Percentiles rank a stretch among this genome's conserved stretches.
phyloP scores from a whole-genome alignment of 192 early-diverging fungal species.

The Jimgerdemannia lactiflua region DNA sequence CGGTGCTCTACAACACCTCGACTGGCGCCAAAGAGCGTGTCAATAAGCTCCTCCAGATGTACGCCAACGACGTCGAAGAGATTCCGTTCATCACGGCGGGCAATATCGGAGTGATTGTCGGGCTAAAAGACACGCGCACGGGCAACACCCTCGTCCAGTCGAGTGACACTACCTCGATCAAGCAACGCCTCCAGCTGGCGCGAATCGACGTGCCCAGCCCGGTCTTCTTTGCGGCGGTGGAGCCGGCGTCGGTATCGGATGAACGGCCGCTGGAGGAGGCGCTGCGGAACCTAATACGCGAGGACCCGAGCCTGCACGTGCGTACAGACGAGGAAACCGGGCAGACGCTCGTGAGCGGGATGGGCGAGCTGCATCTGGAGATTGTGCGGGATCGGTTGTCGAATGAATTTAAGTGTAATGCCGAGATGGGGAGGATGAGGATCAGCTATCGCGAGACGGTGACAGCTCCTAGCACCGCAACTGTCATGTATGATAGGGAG shows the following conservation, averaged over 20 bases:
- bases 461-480: slow-evolving; percentile 26
- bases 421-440: slow-evolving; percentile 79
- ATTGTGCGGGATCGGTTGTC: slow-evolving; percentile 82
- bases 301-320: slow-evolving; percentile 86
- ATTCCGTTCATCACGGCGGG: slow-evolving; percentile 67
- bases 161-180: slow-evolving; percentile 39
- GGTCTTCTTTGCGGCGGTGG: slow-evolving; percentile 79
- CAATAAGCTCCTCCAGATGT: slow-evolving; percentile 85
- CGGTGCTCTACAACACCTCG: slow-evolving; percentile 66
- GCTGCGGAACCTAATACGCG: slow-evolving; percentile 68
- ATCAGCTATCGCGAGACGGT: slow-evolving; percentile 87
- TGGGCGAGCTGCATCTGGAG: slow-evolving; percentile 96
- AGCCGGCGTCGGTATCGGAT: slow-evolving; percentile 74
- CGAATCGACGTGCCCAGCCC: slow-evolving; percentile 82
- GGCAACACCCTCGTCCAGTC: slow-evolving; percentile 79
- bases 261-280: slow-evolving; percentile 71
- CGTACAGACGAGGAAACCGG: slow-evolving; percentile 79
- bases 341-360: slow-evolving; percentile 84
- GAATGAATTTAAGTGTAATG: slow-evolving; percentile 75
- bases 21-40: slow-evolving; percentile 72
- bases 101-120: slow-evolving; percentile 84
- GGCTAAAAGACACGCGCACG: slow-evolving; percentile 79
- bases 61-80: slow-evolving; percentile 88
- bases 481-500: slow-evolving; percentile 62
- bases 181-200: slow-evolving; percentile 53